phyloP scores from a whole-genome alignment of 169 alveolate genomes.

The Theileria annulata region DNA sequence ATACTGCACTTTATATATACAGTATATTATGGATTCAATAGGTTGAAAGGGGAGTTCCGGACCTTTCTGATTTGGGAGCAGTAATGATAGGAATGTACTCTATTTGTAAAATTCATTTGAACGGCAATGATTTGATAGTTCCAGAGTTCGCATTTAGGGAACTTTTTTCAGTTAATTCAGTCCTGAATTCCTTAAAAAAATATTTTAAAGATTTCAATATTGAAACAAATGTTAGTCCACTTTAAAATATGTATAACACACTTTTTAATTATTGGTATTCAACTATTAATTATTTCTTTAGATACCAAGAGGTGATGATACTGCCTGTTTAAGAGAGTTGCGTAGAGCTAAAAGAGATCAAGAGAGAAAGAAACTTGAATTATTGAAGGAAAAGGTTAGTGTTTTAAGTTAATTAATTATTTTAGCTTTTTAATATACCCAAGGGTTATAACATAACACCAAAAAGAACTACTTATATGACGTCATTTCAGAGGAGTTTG shows the following conservation, averaged over 20 bases:
- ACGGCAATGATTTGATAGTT: constrained; percentile 52
- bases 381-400: constrained; percentile 51
- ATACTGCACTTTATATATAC: neutral
- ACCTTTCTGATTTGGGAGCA: constrained; percentile 54
- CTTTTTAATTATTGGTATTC: neutral
- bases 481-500: constrained; percentile 50
- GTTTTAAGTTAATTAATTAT: neutral
- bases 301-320: constrained; percentile 40
- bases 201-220: constrained; percentile 22
- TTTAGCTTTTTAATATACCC: constrained; percentile 56
- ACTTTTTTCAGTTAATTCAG: constrained; percentile 34
- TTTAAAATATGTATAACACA: neutral
- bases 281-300: neutral
- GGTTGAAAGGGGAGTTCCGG: constrained; percentile 59
- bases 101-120: constrained; percentile 35
- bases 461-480: constrained; percentile 33
- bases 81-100: constrained; percentile 57
- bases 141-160: constrained; percentile 57
- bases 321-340: constrained; percentile 24
- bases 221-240: constrained; percentile 30
- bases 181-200: constrained; percentile 8
- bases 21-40: neutral
- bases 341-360: constrained; percentile 23
- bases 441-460: constrained; percentile 27
- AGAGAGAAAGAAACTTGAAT: constrained; percentile 35